Evolutionary conservation across 805 yeast species (phyloP).

Genomic region (Saccharomyces paradoxus): DNA sequence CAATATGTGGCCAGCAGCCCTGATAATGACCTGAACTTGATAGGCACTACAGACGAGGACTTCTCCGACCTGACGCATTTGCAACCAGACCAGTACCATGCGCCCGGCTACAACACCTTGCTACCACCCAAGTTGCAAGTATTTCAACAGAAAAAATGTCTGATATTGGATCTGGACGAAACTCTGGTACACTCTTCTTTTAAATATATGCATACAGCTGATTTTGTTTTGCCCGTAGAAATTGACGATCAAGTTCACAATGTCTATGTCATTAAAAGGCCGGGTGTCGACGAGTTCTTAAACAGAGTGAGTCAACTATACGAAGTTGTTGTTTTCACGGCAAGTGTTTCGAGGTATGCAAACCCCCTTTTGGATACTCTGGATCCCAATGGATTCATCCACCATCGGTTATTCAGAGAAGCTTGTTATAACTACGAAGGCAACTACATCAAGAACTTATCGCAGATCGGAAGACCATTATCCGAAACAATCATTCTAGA

Average conservation of each 20-base stretch:
- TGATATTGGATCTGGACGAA: constrained; percentile 88
- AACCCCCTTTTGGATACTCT: constrained; percentile 88
- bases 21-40: not conserved
- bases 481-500: constrained; percentile 82
- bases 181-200: constrained; percentile 93
- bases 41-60: constrained; percentile 25
- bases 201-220: constrained; percentile 85
- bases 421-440: constrained; percentile 92
- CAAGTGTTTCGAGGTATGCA: constrained; percentile 90
- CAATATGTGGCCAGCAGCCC: not conserved
- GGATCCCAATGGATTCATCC: constrained; percentile 67
- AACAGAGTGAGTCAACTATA: constrained; percentile 71
- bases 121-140: constrained; percentile 39
- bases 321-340: constrained; percentile 96
- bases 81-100: constrained; percentile 64
- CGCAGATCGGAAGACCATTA: constrained; percentile 90
- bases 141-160: constrained; percentile 65
- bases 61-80: constrained; percentile 52
- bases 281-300: constrained; percentile 94
- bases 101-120: constrained; percentile 59
- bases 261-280: constrained; percentile 93
- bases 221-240: constrained; percentile 95
- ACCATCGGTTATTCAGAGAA: constrained; percentile 90
- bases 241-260: constrained; percentile 87
- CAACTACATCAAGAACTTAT: constrained; percentile 84